Evolutionary conservation across 129 eudicot species (phyloP).

Genomic region (Artemisia argyi): DNA sequence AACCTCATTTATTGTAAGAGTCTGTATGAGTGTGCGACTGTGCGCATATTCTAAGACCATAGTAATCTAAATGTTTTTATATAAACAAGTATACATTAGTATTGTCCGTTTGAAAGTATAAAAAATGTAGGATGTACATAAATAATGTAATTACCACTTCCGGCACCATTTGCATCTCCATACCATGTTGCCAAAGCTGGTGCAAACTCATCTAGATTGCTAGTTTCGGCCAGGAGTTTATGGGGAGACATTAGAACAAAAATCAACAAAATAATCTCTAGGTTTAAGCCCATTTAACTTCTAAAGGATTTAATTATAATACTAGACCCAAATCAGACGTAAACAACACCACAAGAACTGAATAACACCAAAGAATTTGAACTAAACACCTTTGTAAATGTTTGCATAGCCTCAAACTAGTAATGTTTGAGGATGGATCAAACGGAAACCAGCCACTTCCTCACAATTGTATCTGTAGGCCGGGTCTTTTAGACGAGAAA

Average conservation of each 20-base stretch:
- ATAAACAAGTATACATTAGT: no score
- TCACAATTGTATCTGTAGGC: background rate
- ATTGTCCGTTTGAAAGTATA: no score
- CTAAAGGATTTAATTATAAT: background rate
- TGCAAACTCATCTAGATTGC: conserved; percentile 20
- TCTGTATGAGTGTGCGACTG: background rate
- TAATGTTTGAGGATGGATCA: background rate
- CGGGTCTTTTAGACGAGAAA: background rate
- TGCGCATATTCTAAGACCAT: background rate
- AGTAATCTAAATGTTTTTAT: no score
- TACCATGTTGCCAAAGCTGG: conserved; percentile 54
- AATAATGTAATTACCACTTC: conserved; percentile 38
- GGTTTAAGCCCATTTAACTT: conserved; percentile 15
- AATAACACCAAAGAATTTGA: background rate
- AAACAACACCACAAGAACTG: background rate
- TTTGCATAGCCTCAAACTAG: no score
- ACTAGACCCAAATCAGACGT: background rate
- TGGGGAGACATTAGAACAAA: conserved; percentile 20
- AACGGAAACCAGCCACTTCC: background rate
- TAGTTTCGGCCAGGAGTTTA: conserved; percentile 12
- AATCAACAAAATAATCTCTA: conserved; percentile 7
- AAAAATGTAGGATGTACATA: background rate
- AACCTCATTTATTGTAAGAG: background rate
- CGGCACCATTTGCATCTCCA: conserved; percentile 36
- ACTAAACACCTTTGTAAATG: no score